Evolutionary conservation across 306 rosid species (phyloP), one percentile per base, ranked within the genome.

Genomic region (Pterocarpus macrocarpus): DNA sequence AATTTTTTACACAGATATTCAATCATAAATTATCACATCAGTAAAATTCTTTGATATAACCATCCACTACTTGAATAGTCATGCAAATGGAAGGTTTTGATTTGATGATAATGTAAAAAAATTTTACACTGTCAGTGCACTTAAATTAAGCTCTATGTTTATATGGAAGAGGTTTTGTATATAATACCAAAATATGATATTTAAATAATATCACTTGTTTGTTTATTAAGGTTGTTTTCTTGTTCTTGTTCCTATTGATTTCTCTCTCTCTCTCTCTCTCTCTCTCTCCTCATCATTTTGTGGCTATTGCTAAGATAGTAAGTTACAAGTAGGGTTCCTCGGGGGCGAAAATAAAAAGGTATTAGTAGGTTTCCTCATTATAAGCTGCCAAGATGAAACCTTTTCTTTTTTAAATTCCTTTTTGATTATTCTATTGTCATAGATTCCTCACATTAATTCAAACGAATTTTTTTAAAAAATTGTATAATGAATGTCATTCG

Each of bases 381-480:
- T 4, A 15, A 59, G 1, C 64, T 28, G 62, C 17, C 47, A 50
- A 65, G 17, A 34, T 15, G 41, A 62, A 53, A 33, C 68, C 3
- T 81, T 64, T 64, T 39, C 38, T 17, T 64, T 4, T 9, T 30
- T 1, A 8, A 72, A 14, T 64, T 65, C 68, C 33, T 64, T 55
- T 38, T 38, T 12, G 13, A 36, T 77, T 53, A 77, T 36, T 77
- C 41, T 44, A 35, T 50, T 44, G 41, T 66, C 69, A 73, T 34
- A 73, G 33, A 81, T 65, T 71, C 78, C 58, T 39, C 15, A 0
- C 81, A 66, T 66, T 63, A 41, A 61, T 59, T 43, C 32, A 30
- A 41, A 5, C 22, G 12, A 55, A 36, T 35, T 43, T 32, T 5
- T 14, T 22, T 39, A 71, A 13, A 35, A 13, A 15, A 47, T 2